phyloP scores from a whole-genome alignment of 805 yeast species.

The Yamadazyma phyllophila region DNA sequence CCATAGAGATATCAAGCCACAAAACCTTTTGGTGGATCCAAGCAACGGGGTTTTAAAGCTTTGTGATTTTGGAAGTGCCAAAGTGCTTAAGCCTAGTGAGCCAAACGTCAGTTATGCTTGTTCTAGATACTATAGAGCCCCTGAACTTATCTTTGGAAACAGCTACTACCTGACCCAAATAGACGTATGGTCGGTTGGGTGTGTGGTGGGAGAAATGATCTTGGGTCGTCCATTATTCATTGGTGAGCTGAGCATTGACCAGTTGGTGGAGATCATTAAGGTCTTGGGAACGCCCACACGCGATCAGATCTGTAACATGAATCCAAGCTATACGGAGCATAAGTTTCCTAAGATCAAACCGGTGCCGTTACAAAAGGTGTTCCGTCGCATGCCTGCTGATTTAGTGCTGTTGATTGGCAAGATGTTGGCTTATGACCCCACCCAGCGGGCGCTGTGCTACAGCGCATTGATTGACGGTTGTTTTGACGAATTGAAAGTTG shows the following conservation, averaged over 20 bases:
- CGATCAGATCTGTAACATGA: conserved; percentile 91
- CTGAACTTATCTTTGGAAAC: conserved; percentile 80
- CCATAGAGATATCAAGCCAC: conserved; percentile 82
- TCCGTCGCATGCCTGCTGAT: conserved; percentile 53
- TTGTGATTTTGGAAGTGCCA: conserved; percentile 91
- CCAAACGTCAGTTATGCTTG: conserved; percentile 85
- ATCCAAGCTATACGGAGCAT: conserved; percentile 95
- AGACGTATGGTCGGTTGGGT: conserved; percentile 89
- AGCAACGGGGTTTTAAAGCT: conserved; percentile 67
- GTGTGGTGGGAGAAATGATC: conserved; percentile 70
- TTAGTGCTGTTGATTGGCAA: conserved; percentile 54
- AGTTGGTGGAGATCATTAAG: conserved; percentile 93
- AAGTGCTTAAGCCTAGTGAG: conserved; percentile 73
- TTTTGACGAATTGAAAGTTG: conserved; percentile 52
- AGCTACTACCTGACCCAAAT: conserved; percentile 81
- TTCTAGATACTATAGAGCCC: conserved; percentile 86
- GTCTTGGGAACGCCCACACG: conserved; percentile 94
- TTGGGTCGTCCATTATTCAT: conserved; percentile 94
- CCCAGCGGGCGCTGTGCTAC: conserved; percentile 57
- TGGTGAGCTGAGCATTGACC: conserved; percentile 97
- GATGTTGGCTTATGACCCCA: conserved; percentile 68
- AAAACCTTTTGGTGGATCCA: conserved; percentile 67
- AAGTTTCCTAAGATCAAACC: conserved; percentile 87
- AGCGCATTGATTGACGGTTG: conserved; percentile 51
- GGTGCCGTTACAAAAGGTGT: conserved; percentile 66